These are phyloP conservation scores for Graphilbum sp. DNA, from an alignment of 2,329 filamentous ascomycete genomes.

Conservation along the genomic window DNA sequence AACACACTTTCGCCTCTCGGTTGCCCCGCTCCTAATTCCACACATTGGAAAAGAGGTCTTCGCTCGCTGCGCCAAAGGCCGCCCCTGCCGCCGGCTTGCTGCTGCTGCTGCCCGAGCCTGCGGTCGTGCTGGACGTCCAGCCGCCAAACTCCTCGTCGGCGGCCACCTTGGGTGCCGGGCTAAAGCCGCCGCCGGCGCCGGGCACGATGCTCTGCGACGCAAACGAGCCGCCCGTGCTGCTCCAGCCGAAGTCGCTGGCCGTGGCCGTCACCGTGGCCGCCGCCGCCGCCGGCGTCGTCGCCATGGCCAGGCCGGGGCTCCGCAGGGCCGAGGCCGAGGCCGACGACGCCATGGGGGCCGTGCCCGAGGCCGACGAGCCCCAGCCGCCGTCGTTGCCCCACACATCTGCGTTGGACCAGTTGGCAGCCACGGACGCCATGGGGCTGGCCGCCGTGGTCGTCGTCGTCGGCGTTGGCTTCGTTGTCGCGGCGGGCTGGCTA, in stretches of 20 bases:
- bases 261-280: conserved; percentile 21
- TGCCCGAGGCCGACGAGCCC: conserved; percentile 46
- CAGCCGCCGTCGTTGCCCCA: conserved; percentile 82
- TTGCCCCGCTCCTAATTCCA: conserved; percentile 46
- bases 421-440: conserved; percentile 20
- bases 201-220: conserved; percentile 44
- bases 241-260: conserved; percentile 45
- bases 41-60: conserved; percentile 91
- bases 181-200: conserved; percentile 49
- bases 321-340: conserved; percentile 11
- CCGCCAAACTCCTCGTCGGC: conserved; percentile 94
- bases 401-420: conserved; percentile 43
- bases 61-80: conserved; percentile 50
- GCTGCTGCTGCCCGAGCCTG: conserved; percentile 20
- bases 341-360: conserved; percentile 13
- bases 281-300: background rate
- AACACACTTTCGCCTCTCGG: background rate
- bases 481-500: conserved; percentile 15
- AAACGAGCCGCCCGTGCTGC: conserved; percentile 24
- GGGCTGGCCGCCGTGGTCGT: conserved; percentile 18
- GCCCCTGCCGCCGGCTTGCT: conserved; percentile 38
- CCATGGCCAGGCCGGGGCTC: background rate
- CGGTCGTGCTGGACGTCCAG: conserved; percentile 60
- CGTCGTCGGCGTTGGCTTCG: conserved; percentile 22
- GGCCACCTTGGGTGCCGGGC: conserved; percentile 49